These are phyloP conservation scores for Solanum medicagineum DNA, from an alignment of 257 asterid species.

Conservation along the genomic window DNA sequence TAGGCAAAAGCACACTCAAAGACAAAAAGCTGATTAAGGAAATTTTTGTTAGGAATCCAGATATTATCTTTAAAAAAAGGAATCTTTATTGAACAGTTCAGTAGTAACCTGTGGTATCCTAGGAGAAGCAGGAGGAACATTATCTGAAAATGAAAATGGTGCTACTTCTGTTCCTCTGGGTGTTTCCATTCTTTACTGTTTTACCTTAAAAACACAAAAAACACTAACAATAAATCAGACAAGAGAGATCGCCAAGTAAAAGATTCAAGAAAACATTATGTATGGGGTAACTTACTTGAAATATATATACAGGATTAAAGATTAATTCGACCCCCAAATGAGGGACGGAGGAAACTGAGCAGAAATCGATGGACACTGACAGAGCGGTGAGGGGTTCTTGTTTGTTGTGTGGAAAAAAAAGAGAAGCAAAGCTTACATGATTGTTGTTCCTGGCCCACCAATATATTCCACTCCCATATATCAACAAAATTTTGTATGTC, in stretches of 20 bases:
- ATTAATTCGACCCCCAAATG: background rate
- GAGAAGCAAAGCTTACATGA: background rate
- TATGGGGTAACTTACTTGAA: background rate
- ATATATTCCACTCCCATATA: background rate
- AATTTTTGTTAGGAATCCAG: background rate
- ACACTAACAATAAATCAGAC: background rate
- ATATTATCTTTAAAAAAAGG: background rate
- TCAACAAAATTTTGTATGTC: background rate
- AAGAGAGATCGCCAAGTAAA: background rate
- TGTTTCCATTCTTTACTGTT: conserved; percentile 7
- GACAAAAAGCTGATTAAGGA: background rate
- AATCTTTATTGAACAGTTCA: background rate
- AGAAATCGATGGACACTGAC: background rate
- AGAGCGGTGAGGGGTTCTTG: background rate
- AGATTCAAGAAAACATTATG: background rate
- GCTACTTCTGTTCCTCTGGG: background rate
- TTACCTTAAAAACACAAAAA: background rate
- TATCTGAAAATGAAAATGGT: conserved; percentile 2
- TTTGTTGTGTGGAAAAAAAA: background rate
- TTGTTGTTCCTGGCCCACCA: background rate
- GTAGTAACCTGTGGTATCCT: background rate
- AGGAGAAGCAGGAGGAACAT: background rate
- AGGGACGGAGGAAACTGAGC: background rate
- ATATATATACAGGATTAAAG: background rate
- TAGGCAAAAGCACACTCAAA: background rate